A percentile compares a stretch with the other conserved stretches of the same genome.
phyloP scores from a whole-genome alignment of 495 filamentous ascomycete species.

The Xanthoparmelia taractica region DNA sequence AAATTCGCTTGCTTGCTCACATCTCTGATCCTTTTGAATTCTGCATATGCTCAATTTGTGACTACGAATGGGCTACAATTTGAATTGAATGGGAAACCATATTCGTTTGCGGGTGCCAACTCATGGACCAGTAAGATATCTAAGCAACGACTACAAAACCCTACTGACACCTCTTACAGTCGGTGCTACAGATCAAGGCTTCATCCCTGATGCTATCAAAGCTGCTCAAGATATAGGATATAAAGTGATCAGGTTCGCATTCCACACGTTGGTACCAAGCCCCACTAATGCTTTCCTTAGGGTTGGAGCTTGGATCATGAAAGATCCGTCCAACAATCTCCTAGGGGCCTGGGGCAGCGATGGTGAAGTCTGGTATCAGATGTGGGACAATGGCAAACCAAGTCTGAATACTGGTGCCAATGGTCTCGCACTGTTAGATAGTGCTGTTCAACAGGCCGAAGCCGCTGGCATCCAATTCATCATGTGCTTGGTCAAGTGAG shows the following conservation, averaged over 20 bases:
- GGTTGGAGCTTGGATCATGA: conserved; percentile 13
- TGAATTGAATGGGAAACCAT: conserved; percentile 11
- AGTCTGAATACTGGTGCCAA: conserved; percentile 60
- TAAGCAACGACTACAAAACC: background rate
- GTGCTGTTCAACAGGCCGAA: conserved; percentile 51
- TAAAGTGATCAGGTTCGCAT: conserved; percentile 8
- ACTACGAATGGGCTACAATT: conserved; percentile 6
- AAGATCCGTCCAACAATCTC: conserved; percentile 9
- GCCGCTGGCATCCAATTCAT: conserved; percentile 51
- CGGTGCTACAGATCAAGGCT: conserved; percentile 6
- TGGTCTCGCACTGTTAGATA: conserved; percentile 58
- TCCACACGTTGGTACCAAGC: background rate
- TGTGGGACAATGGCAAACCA: conserved; percentile 43
- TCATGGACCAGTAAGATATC: conserved; percentile 6
- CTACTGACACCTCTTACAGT: background rate
- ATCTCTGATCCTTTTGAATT: background rate
- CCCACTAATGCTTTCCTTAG: background rate
- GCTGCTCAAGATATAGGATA: background rate
- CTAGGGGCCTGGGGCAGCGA: conserved; percentile 12
- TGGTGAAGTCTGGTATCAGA: conserved; percentile 54
- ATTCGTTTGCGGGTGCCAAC: conserved; percentile 11
- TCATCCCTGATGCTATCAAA: conserved; percentile 1
- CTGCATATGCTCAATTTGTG: conserved; percentile 2
- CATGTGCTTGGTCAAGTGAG: conserved; percentile 35
- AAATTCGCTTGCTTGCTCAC: background rate